Evolutionary conservation across 305 asterid genomes (phyloP).

Genomic region (Euphrasia arctica): DNA sequence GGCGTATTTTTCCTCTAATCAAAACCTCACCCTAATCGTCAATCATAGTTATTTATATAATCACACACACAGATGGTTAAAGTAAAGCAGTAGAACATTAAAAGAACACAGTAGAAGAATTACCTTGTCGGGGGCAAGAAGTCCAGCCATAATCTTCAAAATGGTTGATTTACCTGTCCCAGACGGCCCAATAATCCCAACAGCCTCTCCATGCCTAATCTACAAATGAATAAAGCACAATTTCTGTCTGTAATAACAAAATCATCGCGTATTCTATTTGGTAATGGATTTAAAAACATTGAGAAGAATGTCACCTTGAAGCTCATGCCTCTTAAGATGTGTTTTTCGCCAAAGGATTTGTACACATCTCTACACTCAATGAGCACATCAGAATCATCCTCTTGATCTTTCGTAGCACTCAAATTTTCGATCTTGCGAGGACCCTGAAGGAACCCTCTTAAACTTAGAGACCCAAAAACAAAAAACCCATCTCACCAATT

Average conservation of each 20-base stretch:
- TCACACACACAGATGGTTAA: slow-evolving; percentile 24
- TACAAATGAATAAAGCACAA: slow-evolving; percentile 31
- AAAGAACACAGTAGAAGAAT: slow-evolving; percentile 19
- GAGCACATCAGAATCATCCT: slow-evolving; percentile 72
- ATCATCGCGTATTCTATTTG: neutral
- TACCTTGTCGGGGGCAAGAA: slow-evolving; percentile 98
- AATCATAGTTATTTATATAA: slow-evolving; percentile 25
- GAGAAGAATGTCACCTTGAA: slow-evolving; percentile 64
- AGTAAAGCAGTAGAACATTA: slow-evolving; percentile 17
- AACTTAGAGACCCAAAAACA: neutral
- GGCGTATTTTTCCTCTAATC: slow-evolving; percentile 77
- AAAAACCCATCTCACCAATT: neutral
- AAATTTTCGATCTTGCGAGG: slow-evolving; percentile 39
- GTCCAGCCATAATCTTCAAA: slow-evolving; percentile 97
- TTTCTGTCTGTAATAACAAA: neutral
- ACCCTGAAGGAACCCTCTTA: slow-evolving; percentile 42
- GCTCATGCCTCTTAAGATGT: slow-evolving; percentile 92
- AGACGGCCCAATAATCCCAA: slow-evolving; percentile 99
- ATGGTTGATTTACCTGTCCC: slow-evolving; percentile 99
- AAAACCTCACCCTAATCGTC: slow-evolving; percentile 83
- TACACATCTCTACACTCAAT: slow-evolving; percentile 89
- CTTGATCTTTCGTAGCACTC: slow-evolving; percentile 35
- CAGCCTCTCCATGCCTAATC: slow-evolving; percentile 99
- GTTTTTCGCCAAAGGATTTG: slow-evolving; percentile 96
- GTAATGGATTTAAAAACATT: neutral